Percentiles rank a stretch among this genome's conserved stretches.
Evolutionary conservation across 306 rosid genomes (phyloP).

Genomic region (Quercus suber): DNA sequence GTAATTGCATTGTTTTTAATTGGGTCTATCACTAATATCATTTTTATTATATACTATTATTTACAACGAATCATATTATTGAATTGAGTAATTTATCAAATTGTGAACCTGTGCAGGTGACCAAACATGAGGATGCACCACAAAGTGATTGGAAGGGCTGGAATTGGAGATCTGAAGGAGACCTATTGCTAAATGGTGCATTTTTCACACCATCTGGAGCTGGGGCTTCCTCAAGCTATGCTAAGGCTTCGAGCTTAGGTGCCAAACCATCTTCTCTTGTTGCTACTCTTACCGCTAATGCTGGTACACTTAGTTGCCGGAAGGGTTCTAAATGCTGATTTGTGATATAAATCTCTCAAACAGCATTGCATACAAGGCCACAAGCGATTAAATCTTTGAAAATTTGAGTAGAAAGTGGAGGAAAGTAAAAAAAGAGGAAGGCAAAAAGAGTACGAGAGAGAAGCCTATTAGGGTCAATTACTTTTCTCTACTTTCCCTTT

Average conservation of each 20-base stretch:
- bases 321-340: constrained; percentile 82
- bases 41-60: too few relatives aligned
- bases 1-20: too few relatives aligned
- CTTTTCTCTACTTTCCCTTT: constrained; percentile 28
- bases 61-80: too few relatives aligned
- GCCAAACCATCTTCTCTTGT: constrained; percentile 89
- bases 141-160: constrained; percentile 77
- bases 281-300: constrained; percentile 57
- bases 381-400: background rate
- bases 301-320: constrained; percentile 78
- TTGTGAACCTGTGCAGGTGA: constrained; percentile 49
- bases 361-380: constrained; percentile 10
- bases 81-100: background rate
- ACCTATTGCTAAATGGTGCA: constrained; percentile 74
- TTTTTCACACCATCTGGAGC: constrained; percentile 80
- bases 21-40: too few relatives aligned
- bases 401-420: constrained; percentile 1
- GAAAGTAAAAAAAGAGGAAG: constrained; percentile 9
- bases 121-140: constrained; percentile 94
- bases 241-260: constrained; percentile 87
- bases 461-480: constrained; percentile 22
- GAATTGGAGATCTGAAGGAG: constrained; percentile 98
- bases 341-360: constrained; percentile 24
- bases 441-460: background rate
- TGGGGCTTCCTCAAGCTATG: constrained; percentile 86